Percentiles rank a stretch among this genome's conserved stretches.
These are phyloP conservation scores for Albizia julibrissin DNA, from an alignment of 306 rosid genomes.

Conservation along the genomic window DNA sequence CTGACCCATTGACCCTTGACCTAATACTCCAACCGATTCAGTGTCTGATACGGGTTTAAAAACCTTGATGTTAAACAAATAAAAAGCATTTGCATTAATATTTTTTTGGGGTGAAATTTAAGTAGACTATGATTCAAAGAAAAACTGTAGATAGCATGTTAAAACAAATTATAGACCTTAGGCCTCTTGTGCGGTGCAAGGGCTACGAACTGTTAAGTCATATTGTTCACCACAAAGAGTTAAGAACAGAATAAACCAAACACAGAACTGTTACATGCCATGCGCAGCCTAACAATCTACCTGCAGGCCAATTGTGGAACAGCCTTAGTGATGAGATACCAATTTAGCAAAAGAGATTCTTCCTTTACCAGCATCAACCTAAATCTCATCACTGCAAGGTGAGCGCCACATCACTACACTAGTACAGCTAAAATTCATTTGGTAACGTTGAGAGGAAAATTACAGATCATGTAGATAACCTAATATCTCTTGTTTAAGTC, in stretches of 20 bases:
- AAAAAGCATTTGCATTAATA: background rate
- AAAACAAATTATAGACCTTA: background rate
- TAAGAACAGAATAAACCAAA: background rate
- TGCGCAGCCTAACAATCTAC: constrained; percentile 32
- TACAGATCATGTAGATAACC: background rate
- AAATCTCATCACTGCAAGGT: background rate
- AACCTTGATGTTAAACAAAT: too few species aligned
- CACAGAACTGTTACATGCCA: constrained; percentile 27
- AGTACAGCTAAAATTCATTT: background rate
- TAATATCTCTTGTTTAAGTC: background rate
- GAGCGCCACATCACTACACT: background rate
- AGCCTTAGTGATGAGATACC: background rate
- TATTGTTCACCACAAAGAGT: background rate
- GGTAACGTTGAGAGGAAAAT: background rate
- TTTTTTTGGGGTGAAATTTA: background rate
- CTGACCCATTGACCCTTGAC: too few species aligned
- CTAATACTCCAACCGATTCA: too few species aligned
- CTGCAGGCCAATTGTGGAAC: constrained; percentile 21
- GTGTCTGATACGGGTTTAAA: too few species aligned
- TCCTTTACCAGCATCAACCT: background rate
- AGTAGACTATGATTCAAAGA: background rate
- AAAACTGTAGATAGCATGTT: background rate
- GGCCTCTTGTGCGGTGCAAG: background rate
- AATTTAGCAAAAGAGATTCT: background rate
- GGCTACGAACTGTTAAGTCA: background rate